Conservation (phyloP, 2,329 filamentous ascomycete species). For the Aspergillus calidoustus region DNA sequence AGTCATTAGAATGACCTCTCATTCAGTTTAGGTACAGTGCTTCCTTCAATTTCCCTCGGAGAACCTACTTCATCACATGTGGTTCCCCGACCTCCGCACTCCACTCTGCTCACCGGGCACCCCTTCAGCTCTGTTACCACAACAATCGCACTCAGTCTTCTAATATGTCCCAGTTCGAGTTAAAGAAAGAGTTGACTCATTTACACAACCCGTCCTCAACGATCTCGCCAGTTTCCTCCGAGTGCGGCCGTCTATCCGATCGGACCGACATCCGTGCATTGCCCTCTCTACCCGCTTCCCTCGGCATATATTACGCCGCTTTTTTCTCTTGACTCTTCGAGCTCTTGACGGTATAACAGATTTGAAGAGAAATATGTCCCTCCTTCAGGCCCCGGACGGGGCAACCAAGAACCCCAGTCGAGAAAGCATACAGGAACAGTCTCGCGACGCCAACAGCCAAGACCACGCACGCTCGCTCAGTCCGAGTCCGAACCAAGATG, state of each 20-base stretch:
- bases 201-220: neutral
- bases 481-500: neutral
- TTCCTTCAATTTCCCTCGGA: neutral
- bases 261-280: neutral
- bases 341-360: neutral
- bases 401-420: slow-evolving; percentile 16
- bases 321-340: neutral
- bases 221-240: neutral
- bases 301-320: neutral
- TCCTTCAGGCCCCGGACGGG: neutral
- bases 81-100: neutral
- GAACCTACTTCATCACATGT: neutral
- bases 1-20: neutral
- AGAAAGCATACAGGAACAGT: slow-evolving; percentile 14
- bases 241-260: neutral
- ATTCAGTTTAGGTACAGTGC: neutral
- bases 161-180: neutral
- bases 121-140: neutral
- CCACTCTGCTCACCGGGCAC: neutral
- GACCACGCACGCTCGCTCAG: neutral
- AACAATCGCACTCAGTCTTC: neutral
- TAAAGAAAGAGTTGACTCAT: neutral
- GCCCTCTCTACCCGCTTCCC: neutral
- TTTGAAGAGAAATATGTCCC: slow-evolving; percentile 1
- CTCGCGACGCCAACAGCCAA: neutral